These are phyloP conservation scores for Cryptococcus sp. DNA, from an alignment of 1,284 basidiomycete genomes.

Conservation along the genomic window DNA sequence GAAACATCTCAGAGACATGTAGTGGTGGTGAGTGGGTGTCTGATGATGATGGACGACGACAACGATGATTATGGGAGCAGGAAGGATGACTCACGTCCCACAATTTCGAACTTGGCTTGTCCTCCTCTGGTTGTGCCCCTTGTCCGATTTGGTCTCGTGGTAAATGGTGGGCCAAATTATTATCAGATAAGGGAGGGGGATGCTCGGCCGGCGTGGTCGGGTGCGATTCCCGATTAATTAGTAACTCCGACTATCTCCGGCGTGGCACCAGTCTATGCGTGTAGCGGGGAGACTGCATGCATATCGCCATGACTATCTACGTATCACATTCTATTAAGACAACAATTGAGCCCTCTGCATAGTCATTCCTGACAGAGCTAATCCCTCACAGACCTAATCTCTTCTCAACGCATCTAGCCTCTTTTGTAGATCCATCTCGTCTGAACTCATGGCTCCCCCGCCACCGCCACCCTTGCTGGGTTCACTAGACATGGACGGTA, in stretches of 20 bases:
- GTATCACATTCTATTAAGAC: no score
- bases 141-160: background rate
- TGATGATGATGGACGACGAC: background rate
- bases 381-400: constrained; percentile 20
- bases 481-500: constrained; percentile 56
- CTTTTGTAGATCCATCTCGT: constrained; percentile 85
- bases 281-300: background rate
- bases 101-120: background rate
- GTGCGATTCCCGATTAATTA: background rate
- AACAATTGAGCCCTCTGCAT: no score
- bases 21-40: background rate
- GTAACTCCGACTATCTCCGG: background rate
- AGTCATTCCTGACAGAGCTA: no score
- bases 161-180: background rate
- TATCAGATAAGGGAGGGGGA: background rate
- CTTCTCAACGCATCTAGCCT: constrained; percentile 72
- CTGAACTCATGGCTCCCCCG: constrained; percentile 56
- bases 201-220: no score
- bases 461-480: constrained; percentile 40
- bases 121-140: background rate
- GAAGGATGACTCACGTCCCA: background rate
- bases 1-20: no score
- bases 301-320: background rate
- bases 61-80: background rate
- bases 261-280: no score